Conservation (phyloP, 305 asterid species). For the Fraxinus xanthoxyloides region DNA sequence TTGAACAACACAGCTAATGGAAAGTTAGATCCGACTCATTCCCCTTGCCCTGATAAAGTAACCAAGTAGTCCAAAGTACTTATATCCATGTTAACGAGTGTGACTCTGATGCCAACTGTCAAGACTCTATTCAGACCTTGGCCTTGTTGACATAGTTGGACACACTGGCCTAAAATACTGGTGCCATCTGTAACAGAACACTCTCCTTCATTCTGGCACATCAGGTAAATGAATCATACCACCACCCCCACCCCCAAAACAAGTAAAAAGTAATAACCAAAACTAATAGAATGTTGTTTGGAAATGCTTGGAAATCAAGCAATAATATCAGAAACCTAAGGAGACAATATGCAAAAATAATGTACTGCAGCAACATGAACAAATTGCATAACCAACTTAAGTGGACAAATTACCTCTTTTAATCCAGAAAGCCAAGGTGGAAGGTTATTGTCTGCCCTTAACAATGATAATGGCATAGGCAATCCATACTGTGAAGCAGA, state of each 20-base stretch:
- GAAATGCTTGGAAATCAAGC: not conserved
- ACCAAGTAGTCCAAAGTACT: not conserved
- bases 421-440: constrained; percentile 95
- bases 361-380: constrained; percentile 14
- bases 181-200: not conserved
- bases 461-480: constrained; percentile 72
- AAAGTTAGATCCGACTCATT: not conserved
- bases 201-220: not conserved
- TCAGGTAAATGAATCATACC: not conserved
- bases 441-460: constrained; percentile 93
- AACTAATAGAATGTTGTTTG: not conserved
- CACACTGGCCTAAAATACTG: not conserved
- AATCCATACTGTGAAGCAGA: constrained; percentile 69
- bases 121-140: not conserved
- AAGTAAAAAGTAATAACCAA: not conserved
- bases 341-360: not conserved
- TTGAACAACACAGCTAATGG: not conserved
- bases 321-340: not conserved
- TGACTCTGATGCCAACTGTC: not conserved
- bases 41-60: not conserved
- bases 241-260: too few relatives aligned
- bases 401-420: constrained; percentile 58
- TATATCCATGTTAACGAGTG: not conserved
- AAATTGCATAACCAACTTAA: constrained; percentile 12
- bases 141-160: not conserved